Base-by-base conservation (phyloP, 192 early-diverging fungal species). In the Coemansia sp. region DNA sequence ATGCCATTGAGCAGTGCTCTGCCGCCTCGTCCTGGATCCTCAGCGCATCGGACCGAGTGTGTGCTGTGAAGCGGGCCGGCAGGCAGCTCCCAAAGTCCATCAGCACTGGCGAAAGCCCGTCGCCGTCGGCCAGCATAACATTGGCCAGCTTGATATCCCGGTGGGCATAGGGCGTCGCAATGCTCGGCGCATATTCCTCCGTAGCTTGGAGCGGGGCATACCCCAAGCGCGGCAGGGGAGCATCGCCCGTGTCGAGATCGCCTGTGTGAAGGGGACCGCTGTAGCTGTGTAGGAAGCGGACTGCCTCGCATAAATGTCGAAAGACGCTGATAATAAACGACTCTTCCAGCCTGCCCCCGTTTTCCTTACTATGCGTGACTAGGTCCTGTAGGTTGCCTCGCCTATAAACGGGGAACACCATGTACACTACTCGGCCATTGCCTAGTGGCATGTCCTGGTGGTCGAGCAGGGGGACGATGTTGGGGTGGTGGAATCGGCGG, bases 101-200 rank as follows among this genome's bases (percentile, higher is more conserved):
- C n/a, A 92, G 68, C 0, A 92, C 73, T 0, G 89, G 88, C 24
- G 88, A 87, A 31, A 69, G 46, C 20, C 85, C 84, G 60, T 91
- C 89, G 60, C 90, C 89, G 63, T 90, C 88, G 3, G 75, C 59
- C 43, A 92, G 76, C 70, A 92, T 70, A 0, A 91, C 83, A 63
- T 92, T 92, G 21, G 76, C 91, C 9, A 89, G 89, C 70, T 92
- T 92, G 59, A 92, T 89, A 63, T 92, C 91, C 8, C 91, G 76
- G 60, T 92, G 91, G 23, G 85, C 87, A 69, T 84, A 89, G 79
- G 21, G 83, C 70, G 66, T 79, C 51, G 35, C 74, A 69, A 1
- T 66, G 70, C 16, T 48, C 11, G 26, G 14, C 9, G 18, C 10
- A 33, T 36, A 20, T 20, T 35, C 50, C 0, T 9, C 24, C 1